Percentiles rank a stretch among this genome's conserved stretches.
Evolutionary conservation across 2,329 filamentous ascomycete species (phyloP).

Genomic region (Pseudogymnoascus pannorum): DNA sequence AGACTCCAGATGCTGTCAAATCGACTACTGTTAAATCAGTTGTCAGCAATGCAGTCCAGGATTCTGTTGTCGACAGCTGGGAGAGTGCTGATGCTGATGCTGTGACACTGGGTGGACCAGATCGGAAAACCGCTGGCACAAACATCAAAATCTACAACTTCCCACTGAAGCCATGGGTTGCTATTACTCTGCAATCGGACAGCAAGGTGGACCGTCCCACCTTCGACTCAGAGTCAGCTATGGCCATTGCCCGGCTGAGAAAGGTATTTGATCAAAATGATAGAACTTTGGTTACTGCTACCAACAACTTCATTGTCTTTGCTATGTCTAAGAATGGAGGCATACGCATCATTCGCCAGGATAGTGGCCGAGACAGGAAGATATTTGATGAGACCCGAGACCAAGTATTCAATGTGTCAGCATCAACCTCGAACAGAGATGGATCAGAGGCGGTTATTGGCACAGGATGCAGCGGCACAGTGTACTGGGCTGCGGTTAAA

Average conservation of each 20-base stretch:
- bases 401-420: conserved; percentile 87
- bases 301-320: conserved; percentile 86
- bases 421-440: conserved; percentile 61
- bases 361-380: conserved; percentile 85
- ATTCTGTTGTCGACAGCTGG: conserved; percentile 73
- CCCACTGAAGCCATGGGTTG: conserved; percentile 88
- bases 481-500: conserved; percentile 88
- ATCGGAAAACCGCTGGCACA: conserved; percentile 58
- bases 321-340: conserved; percentile 90
- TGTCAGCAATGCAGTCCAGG: conserved; percentile 47
- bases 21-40: conserved; percentile 44
- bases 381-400: conserved; percentile 88
- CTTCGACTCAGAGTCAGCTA: conserved; percentile 64
- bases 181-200: conserved; percentile 65
- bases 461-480: conserved; percentile 87
- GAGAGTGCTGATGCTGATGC: conserved; percentile 76
- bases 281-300: conserved; percentile 83
- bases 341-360: conserved; percentile 86
- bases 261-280: conserved; percentile 98
- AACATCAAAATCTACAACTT: conserved; percentile 86
- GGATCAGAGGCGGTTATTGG: conserved; percentile 77
- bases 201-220: conserved; percentile 49
- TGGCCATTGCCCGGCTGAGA: conserved; percentile 90
- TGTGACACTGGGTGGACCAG: conserved; percentile 38
- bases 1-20: conserved; percentile 38